phyloP scores from a whole-genome alignment of 805 yeast genomes.

The Lipomyces japonicus region DNA sequence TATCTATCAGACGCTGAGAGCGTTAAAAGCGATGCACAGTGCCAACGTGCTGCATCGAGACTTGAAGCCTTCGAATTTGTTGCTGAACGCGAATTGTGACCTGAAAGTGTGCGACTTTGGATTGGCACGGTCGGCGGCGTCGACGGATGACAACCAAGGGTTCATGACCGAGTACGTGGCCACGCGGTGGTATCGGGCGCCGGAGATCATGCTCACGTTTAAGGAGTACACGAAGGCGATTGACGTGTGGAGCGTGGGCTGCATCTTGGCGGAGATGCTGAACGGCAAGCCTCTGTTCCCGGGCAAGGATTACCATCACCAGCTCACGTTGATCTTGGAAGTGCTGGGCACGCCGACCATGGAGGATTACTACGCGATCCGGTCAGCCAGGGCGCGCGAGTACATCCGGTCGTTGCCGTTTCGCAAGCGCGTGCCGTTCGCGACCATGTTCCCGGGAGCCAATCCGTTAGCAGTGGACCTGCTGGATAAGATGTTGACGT shows the following conservation, averaged over 20 bases:
- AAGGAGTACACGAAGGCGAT: slow-evolving; percentile 92
- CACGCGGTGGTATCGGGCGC: slow-evolving; percentile 96
- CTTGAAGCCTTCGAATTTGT: slow-evolving; percentile 80
- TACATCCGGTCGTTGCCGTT: slow-evolving; percentile 78
- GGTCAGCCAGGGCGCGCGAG: slow-evolving; percentile 79
- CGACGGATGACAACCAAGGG: slow-evolving; percentile 63
- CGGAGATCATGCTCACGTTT: slow-evolving; percentile 93
- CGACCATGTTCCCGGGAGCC: slow-evolving; percentile 39
- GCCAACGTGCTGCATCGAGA: slow-evolving; percentile 95
- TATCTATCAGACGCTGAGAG: slow-evolving; percentile 84
- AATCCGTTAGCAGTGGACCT: slow-evolving; percentile 68
- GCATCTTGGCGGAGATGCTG: slow-evolving; percentile 87
- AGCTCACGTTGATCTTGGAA: slow-evolving; percentile 77
- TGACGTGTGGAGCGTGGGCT: slow-evolving; percentile 96
- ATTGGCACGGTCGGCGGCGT: slow-evolving; percentile 61
- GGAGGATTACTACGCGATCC: slow-evolving; percentile 57
- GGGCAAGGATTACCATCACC: slow-evolving; percentile 91
- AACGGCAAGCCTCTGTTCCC: slow-evolving; percentile 86
- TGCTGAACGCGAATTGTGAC: slow-evolving; percentile 89
- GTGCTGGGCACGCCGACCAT: slow-evolving; percentile 82
- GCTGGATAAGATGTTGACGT: slow-evolving; percentile 65
- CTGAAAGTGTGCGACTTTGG: slow-evolving; percentile 94
- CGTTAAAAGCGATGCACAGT: slow-evolving; percentile 83
- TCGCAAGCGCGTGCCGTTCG: slow-evolving; percentile 57
- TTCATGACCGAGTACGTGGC: slow-evolving; percentile 97